Evolutionary conservation across 306 rosid genomes (phyloP).

Genomic region (Herpetospermum pedunculosum): DNA sequence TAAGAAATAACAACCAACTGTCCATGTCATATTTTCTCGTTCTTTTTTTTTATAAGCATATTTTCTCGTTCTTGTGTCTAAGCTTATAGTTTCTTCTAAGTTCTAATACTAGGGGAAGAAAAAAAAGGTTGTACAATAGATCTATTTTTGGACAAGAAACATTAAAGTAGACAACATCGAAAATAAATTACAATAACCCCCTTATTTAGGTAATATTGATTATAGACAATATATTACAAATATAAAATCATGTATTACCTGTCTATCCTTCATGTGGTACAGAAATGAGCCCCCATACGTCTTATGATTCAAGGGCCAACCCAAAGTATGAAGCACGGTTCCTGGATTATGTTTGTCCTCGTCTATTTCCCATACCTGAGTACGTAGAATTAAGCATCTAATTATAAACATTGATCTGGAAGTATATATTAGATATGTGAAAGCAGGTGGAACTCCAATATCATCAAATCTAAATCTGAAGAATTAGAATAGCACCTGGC

Average conservation of each 20-base stretch:
- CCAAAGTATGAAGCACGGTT: slow-evolving; percentile 75
- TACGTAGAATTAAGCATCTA: slow-evolving; percentile 2
- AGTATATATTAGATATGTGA: neutral
- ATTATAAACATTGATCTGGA: neutral
- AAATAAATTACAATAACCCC: neutral
- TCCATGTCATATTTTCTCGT: neutral
- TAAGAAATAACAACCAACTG: neutral
- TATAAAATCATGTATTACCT: slow-evolving; percentile 25
- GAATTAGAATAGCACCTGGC: neutral
- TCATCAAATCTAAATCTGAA: neutral
- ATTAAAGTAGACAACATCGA: neutral
- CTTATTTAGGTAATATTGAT: neutral
- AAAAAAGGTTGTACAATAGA: neutral
- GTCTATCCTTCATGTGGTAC: slow-evolving; percentile 88
- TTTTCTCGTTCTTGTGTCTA: neutral
- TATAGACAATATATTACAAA: neutral
- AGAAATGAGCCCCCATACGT: slow-evolving; percentile 95
- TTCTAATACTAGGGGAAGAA: too few species aligned
- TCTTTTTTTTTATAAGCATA: too few species aligned
- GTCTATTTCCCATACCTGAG: slow-evolving; percentile 90
- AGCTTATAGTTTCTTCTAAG: neutral
- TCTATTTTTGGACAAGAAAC: neutral
- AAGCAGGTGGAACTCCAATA: neutral
- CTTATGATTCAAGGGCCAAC: slow-evolving; percentile 87
- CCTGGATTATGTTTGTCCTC: slow-evolving; percentile 75